Evolutionary conservation across 306 rosid genomes (phyloP), one percentile per base, ranked within the genome.

Genomic region (Ceratonia siliqua): DNA sequence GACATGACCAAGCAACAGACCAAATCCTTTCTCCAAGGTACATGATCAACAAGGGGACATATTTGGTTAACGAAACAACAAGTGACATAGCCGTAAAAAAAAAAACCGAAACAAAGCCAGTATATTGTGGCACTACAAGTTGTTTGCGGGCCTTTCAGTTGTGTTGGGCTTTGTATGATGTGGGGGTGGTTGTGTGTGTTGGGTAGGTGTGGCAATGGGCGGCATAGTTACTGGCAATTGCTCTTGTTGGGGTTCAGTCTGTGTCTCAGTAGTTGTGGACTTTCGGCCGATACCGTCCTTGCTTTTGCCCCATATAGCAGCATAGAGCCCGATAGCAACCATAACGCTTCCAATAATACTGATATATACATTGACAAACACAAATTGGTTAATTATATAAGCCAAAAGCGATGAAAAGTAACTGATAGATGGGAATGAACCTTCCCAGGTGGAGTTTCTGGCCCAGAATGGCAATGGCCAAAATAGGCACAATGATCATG

Each of bases 221-320:
- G n/a, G n/a, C 15, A 2, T 43, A 14, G 49, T 43, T 3, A 43
- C 18, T 43, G 18, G 49, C 1, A 43, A 17, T 43, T 43, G 49
- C 4, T 43, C n/a, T n/a, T n/a, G n/a, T n/a, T n/a, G n/a, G 18
- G 48, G 48, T 2, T 3, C 21, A 15, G 17, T 2, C 52, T 45
- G 1, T 45, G 21, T 45, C 20, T 45, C 52, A 0, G 0, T 45
- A 11, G 2, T 11, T 45, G 52, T 45, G 20, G 7, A 15, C 52
- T 45, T 45, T 1, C 15, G 2, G 6, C 1, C 20, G 6, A 3
- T 45, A 45, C 52, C 8, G 38, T 86, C 90, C 75, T 83, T 86
- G 79, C 81, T 65, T 76, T 86, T 86, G 3, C 90, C 88, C 90
- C 88, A 83, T 62, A 83, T 81, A 10, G 83, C 86, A 20, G 83